These are phyloP conservation scores for Boeremia exigua DNA, from an alignment of 2,329 filamentous ascomycete species.

Conservation along the genomic window DNA sequence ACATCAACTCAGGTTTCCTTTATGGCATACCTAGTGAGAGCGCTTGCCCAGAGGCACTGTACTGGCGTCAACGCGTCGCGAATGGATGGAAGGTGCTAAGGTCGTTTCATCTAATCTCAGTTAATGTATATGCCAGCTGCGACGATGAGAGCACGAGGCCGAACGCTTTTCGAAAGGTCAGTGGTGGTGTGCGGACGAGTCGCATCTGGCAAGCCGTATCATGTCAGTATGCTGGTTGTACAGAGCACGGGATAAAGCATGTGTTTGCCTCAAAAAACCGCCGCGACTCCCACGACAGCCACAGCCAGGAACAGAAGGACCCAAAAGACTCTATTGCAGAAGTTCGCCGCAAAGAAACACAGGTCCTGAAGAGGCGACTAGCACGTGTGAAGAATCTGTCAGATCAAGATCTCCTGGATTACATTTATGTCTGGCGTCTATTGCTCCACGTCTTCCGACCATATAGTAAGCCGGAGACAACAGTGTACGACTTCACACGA, in stretches of 20 bases:
- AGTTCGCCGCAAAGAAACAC: slow-evolving; percentile 11
- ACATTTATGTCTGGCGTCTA: slow-evolving; percentile 22
- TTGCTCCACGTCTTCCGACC: slow-evolving; percentile 20
- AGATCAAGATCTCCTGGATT: slow-evolving; percentile 21
- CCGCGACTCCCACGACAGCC: slow-evolving; percentile 6
- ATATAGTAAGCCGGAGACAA: slow-evolving; percentile 13
- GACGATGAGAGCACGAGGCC: slow-evolving; percentile 8
- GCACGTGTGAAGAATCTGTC: slow-evolving; percentile 7
- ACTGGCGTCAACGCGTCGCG: slow-evolving; percentile 20
- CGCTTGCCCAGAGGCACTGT: slow-evolving; percentile 9
- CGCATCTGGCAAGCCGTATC: slow-evolving; percentile 23
- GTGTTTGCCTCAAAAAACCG: slow-evolving; percentile 13
- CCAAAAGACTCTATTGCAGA: not conserved
- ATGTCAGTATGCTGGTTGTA: slow-evolving; percentile 24
- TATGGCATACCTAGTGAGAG: slow-evolving; percentile 27
- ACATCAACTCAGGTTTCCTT: slow-evolving; percentile 23
- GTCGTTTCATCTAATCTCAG: slow-evolving; percentile 21
- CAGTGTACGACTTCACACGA: not conserved
- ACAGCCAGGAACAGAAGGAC: not conserved
- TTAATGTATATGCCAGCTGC: slow-evolving; percentile 11
- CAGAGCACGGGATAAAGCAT: slow-evolving; percentile 22
- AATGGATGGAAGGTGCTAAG: slow-evolving; percentile 25
- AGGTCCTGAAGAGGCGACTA: slow-evolving; percentile 18
- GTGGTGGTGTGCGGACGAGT: slow-evolving; percentile 19
- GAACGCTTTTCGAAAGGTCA: slow-evolving; percentile 18